These are phyloP conservation scores for Gillenia trifoliata DNA, from an alignment of 306 rosid species.

Conservation along the genomic window DNA sequence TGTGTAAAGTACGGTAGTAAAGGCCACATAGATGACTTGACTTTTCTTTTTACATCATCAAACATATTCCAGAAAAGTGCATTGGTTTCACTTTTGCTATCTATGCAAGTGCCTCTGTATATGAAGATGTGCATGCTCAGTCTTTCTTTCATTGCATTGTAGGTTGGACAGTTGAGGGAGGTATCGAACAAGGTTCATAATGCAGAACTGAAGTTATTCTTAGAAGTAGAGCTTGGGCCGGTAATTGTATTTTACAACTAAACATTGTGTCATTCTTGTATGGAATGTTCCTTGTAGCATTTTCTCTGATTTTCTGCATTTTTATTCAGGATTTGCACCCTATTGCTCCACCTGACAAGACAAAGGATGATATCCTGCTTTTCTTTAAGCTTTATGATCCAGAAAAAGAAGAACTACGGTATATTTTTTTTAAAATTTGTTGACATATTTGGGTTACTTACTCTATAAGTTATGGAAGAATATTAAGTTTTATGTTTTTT, in stretches of 20 bases:
- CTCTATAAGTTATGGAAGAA: not conserved
- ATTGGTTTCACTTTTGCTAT: not conserved
- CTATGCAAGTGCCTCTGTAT: not conserved
- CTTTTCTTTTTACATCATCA: not conserved
- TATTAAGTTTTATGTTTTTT: constrained; percentile 8
- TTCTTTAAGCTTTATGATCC: constrained; percentile 87
- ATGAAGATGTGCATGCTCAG: not conserved
- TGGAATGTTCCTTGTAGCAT: not conserved
- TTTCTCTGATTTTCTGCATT: constrained; percentile 20
- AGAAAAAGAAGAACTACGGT: constrained; percentile 81
- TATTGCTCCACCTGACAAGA: constrained; percentile 66
- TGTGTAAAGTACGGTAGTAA: not conserved
- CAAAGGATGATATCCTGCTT: constrained; percentile 74
- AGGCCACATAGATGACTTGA: too few relatives aligned
- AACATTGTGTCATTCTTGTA: not conserved
- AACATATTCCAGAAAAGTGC: not conserved
- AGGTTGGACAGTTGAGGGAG: constrained; percentile 87
- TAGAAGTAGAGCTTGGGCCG: constrained; percentile 72
- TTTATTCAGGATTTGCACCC: constrained; percentile 49
- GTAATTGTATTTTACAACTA: constrained; percentile 34
- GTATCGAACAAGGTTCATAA: constrained; percentile 62
- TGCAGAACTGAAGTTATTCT: constrained; percentile 68
- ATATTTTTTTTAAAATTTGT: constrained; percentile 6
- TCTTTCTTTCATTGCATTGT: constrained; percentile 9
- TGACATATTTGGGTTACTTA: not conserved